Base-by-base conservation (phyloP, 345 rosid species). In the Microcos paniculata region DNA sequence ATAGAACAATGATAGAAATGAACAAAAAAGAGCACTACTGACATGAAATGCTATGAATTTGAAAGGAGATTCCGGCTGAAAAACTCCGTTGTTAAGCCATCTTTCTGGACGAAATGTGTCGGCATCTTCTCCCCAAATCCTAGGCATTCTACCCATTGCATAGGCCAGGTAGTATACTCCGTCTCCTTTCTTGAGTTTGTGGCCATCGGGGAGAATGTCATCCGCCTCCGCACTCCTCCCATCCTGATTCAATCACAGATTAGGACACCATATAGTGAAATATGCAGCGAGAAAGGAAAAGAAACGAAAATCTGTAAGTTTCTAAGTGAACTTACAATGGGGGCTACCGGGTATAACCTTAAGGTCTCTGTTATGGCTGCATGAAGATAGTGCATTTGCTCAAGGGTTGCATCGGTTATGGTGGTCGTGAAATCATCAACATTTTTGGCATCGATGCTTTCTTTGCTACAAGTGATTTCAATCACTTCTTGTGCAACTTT, bases 71-170 rank as follows among this genome's bases (percentile, higher is more conserved):
- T 92, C 89, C 0, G 88, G 91, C 52, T 85, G 90, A 74, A 94
- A 91, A 28, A 77, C 42, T 26, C 94, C 94, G 46, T 85, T 69
- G 19, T 80, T 77, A 35, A 92, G 86, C 97, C 98, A 91, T 81
- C 98, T 88, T 82, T 92, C 93, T 0, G 96, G 96, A 15, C 77
- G 81, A 79, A 88, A 91, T 6, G 82, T 90, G 68, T 85, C 90
- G 0, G 90, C 93, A 70, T 88, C 91, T 4, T 90, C 85, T 8
- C 98, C 97, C 97, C 98, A 92, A 3, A 90, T 80, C 72, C 71
- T 80, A 62, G 73, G 51, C 94, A 92, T 92, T 83, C 94, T 90
- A 3, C 90, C 98, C 94, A 92, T 94, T 16, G 94, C 85, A 38
- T 91, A 94, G 1, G 92, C 80, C 82, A 84, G 13, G 71, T 92